Evolutionary conservation across 192 early-diverging fungal genomes (phyloP), one percentile per base, ranked within the genome.

Genomic region (Coemansia sp.): DNA sequence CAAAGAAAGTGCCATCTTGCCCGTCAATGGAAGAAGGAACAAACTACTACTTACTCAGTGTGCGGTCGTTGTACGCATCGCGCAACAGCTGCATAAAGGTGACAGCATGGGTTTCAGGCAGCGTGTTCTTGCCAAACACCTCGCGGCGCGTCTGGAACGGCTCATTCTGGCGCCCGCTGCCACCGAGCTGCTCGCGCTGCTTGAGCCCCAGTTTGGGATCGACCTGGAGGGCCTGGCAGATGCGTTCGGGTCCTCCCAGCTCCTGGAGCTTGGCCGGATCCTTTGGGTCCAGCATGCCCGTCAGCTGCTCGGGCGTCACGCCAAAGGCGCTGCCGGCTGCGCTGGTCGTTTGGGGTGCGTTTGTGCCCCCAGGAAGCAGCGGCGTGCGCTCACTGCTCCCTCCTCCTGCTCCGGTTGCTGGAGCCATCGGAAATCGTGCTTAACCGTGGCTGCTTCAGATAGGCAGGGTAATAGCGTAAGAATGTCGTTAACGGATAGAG

Each of bases 11-110:
- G 14, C 7, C 37, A 48, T 37, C 62, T 43, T 9, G 38, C 20
- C 25, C 79, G 79, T 16, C 39, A 9, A 38, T 7, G 13, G 4
- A 45, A 45, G 5, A 45, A 45, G 44, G 13, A 12, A 14, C 10
- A 45, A 45, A 14, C 44, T 45, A 2, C 32, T 69, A 80, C 78
- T 75, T 75, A 81, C 78, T 79, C 40, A 92, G 80, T 5, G 89
- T 92, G 63, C 84, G 87, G 76, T 92, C 91, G 49, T 90, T 85
- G 72, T 88, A 92, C 22, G 88, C 87, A 9, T 74, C 75, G 64
- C 65, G 71, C 55, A 92, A 60, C 42, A 90, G 70, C 41, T 81
- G 69, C 40, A 83, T 74, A 62, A 92, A 88, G 37, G 87, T 81
- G 48, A 86, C 85, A 19, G 72, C 65, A 32, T 69, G 66, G 7